Evolutionary conservation across 805 yeast genomes (phyloP), one percentile per base, ranked within the genome.

Genomic region (Wilhelminamyces savonicus): DNA sequence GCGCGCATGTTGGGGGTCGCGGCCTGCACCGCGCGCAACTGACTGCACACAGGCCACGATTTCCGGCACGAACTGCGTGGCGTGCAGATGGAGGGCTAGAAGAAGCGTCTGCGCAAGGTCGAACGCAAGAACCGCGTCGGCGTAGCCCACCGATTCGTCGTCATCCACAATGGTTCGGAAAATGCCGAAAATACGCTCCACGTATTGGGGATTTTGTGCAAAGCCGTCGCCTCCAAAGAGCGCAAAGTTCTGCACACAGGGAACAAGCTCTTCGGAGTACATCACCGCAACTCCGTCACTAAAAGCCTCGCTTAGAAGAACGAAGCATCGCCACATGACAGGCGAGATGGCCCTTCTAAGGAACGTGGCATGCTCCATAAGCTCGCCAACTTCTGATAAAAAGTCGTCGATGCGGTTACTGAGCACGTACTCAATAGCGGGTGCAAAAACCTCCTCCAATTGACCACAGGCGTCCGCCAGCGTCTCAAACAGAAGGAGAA

Each of bases 401-500:
- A 83, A 84, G 44, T 84, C 90, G 29, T 76, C 78, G 43, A 84
- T 54, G 23, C 74, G 74, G 47, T 82, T 71, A 21, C 62, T 69
- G 23, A 90, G 65, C 5, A 88, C 82, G 40, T 69, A 74, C 36
- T 71, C 71, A 26, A 86, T 74, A 11, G 79, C 77, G 5, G 95
- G 94, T 28, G 70, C 58, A 28, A 83, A 72, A 5, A 77, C 74
- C 31, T 72, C 77, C 47, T 84, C 86, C 29, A 88, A 63, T 48
- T 66, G 69, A 15, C 54, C 57, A 11, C 85, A 78, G 28, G 82
- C 69, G 24, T 76, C 82, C 7, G 65, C 64, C 2, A 95, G 79
- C 48, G 80, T 82, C 53, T 92, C 95, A 59, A 88, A 76, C 4
- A 95, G 78, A 28, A 84, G 57, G 23, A 90, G 58, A 30, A 90